Evolutionary conservation across 768 basidiomycete genomes (phyloP).

Genomic region (Wakefieldia striispora): DNA sequence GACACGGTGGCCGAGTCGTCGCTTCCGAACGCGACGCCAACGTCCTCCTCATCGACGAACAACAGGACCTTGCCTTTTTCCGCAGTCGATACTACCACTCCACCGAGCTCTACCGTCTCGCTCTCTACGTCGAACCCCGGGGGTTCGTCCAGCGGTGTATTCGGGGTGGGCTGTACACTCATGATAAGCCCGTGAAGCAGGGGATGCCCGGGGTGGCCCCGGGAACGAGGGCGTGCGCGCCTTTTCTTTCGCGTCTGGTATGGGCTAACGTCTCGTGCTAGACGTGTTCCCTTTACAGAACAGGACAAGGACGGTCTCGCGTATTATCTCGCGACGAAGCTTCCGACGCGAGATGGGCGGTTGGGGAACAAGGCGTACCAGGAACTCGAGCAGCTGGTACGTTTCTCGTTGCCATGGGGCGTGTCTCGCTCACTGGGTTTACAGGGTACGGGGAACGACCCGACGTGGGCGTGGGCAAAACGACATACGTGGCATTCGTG

Average conservation of each 20-base stretch:
- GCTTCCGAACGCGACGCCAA: constrained; percentile 14
- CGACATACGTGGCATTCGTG: constrained; percentile 59
- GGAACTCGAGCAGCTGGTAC: constrained; percentile 47
- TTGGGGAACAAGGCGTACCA: constrained; percentile 48
- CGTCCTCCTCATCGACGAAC: constrained; percentile 31
- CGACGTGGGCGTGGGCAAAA: constrained; percentile 37
- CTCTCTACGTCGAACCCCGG: constrained; percentile 22
- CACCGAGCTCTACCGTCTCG: constrained; percentile 10
- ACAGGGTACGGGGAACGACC: constrained; percentile 32
- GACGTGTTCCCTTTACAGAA: constrained; percentile 33
- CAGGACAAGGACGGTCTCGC: constrained; percentile 44
- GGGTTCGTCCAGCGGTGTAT: constrained; percentile 28
- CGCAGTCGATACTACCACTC: constrained; percentile 27
- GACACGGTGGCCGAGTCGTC: constrained; percentile 21
- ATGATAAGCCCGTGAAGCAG: background rate
- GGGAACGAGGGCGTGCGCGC: constrained; percentile 8
- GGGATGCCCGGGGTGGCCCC: constrained; percentile 26
- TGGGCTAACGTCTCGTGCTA: background rate
- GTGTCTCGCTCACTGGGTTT: background rate
- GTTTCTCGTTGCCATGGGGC: constrained; percentile 7
- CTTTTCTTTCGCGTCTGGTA: background rate
- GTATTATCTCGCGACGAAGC: constrained; percentile 48
- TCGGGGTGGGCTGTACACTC: constrained; percentile 10
- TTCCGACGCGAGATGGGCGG: constrained; percentile 43
- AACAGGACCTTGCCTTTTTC: constrained; percentile 23